Conservation (phyloP, 2,329 filamentous ascomycete genomes). For the Beauveria caledonica region DNA sequence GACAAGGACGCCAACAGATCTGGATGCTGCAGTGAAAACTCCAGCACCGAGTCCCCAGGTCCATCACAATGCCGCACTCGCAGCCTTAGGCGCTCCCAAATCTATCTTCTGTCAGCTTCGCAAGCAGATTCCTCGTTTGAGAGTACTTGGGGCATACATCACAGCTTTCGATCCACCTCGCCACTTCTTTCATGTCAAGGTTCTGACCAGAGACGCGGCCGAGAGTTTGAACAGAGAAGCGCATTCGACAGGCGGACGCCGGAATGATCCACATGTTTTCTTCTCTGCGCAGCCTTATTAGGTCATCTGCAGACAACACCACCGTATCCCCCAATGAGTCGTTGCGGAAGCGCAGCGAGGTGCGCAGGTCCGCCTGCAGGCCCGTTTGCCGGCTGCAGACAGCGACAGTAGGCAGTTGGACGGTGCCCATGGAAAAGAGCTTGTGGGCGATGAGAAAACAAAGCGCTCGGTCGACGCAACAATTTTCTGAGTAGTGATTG, state of each 20-base stretch:
- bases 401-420: conserved; percentile 18
- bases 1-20: conserved; percentile 24
- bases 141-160: conserved; percentile 18
- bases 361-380: conserved; percentile 18
- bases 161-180: conserved; percentile 17
- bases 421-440: not conserved
- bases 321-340: not conserved
- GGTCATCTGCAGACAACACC: conserved; percentile 17
- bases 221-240: conserved; percentile 17
- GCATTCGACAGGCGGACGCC: conserved; percentile 22
- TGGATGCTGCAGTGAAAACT: conserved; percentile 30
- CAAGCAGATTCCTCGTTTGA: accelerated
- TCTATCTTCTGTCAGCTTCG: conserved; percentile 14
- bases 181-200: conserved; percentile 14
- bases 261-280: conserved; percentile 26
- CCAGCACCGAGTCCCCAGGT: conserved; percentile 15
- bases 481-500: not conserved
- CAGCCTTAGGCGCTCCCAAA: conserved; percentile 25
- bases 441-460: not conserved
- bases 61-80: conserved; percentile 17
- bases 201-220: conserved; percentile 15
- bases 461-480: not conserved
- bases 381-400: conserved; percentile 17
- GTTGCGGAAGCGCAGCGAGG: conserved; percentile 20
- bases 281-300: conserved; percentile 17